Conservation (phyloP, 768 basidiomycete genomes). For the Leccinum uliginosum region DNA sequence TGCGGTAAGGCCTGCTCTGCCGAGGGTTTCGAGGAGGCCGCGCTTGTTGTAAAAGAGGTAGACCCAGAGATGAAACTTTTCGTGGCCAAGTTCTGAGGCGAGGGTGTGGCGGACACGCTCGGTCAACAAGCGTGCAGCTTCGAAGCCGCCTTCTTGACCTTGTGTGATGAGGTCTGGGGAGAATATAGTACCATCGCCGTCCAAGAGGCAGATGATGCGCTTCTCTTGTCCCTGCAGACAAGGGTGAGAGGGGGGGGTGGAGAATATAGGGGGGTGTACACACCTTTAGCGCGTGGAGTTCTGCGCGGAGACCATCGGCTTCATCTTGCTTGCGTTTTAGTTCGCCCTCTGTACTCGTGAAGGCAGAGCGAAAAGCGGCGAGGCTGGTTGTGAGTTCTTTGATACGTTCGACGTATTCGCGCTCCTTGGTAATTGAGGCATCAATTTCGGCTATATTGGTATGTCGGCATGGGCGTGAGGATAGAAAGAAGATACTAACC, state of each 20-base stretch:
- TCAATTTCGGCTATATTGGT: slow-evolving; percentile 28
- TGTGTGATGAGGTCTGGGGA: slow-evolving; percentile 45
- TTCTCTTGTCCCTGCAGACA: slow-evolving; percentile 24
- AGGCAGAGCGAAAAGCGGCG: slow-evolving; percentile 26
- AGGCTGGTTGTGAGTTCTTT: slow-evolving; percentile 23
- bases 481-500: not conserved
- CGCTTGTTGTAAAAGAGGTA: slow-evolving; percentile 62
- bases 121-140: slow-evolving; percentile 47
- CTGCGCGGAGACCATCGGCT: slow-evolving; percentile 14
- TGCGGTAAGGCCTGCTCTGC: slow-evolving; percentile 29
- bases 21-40: slow-evolving; percentile 51
- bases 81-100: slow-evolving; percentile 17
- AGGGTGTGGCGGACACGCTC: slow-evolving; percentile 27
- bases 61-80: slow-evolving; percentile 50
- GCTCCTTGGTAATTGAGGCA: slow-evolving; percentile 21
- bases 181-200: slow-evolving; percentile 65
- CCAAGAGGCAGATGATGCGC: slow-evolving; percentile 47
- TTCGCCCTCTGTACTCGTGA: slow-evolving; percentile 19
- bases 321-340: slow-evolving; percentile 15
- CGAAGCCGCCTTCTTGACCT: slow-evolving; percentile 55
- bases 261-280: not conserved
- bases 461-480: not conserved
- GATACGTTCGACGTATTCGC: slow-evolving; percentile 15
- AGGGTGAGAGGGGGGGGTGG: not conserved
- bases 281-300: slow-evolving; percentile 29